Evolutionary conservation across 306 rosid species (phyloP).

Genomic region (Sesbania bispinosa): DNA sequence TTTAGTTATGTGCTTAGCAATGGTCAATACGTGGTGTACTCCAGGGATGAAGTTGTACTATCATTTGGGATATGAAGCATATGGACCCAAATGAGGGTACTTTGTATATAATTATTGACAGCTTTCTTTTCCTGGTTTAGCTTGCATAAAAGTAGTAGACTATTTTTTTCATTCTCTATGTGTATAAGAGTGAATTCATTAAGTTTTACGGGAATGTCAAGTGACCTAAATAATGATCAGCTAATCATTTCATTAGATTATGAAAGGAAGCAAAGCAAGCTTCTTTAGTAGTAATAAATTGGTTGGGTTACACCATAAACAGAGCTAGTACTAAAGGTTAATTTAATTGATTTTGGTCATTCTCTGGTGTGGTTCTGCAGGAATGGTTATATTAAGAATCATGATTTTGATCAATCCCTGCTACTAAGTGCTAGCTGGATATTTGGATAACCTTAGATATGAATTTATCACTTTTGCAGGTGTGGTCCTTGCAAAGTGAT

Average conservation of each 20-base stretch:
- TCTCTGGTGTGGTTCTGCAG: conserved; percentile 12
- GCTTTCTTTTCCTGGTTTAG: not conserved
- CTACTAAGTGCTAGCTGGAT: not conserved
- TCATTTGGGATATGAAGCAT: conserved; percentile 16
- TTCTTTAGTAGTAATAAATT: not conserved
- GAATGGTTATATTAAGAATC: not conserved
- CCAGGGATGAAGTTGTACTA: not conserved
- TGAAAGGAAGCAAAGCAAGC: not conserved
- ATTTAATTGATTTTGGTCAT: not conserved
- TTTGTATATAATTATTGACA: not conserved
- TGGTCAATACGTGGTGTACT: not conserved
- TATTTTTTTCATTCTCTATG: not conserved
- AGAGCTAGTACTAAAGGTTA: not conserved
- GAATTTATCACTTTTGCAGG: conserved; percentile 46
- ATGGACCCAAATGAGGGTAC: not conserved
- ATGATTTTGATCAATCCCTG: not conserved
- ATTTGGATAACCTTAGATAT: conserved; percentile 21
- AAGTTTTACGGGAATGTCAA: conserved; percentile 6
- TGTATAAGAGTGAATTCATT: conserved; percentile 1
- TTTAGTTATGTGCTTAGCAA: not conserved
- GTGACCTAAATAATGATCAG: not conserved
- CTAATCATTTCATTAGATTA: conserved; percentile 3
- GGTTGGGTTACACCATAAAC: not conserved
- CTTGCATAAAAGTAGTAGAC: not conserved
- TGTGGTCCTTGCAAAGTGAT: conserved; percentile 99